phyloP scores from a whole-genome alignment of 345 rosid genomes.

The Eucalyptus paniculata region DNA sequence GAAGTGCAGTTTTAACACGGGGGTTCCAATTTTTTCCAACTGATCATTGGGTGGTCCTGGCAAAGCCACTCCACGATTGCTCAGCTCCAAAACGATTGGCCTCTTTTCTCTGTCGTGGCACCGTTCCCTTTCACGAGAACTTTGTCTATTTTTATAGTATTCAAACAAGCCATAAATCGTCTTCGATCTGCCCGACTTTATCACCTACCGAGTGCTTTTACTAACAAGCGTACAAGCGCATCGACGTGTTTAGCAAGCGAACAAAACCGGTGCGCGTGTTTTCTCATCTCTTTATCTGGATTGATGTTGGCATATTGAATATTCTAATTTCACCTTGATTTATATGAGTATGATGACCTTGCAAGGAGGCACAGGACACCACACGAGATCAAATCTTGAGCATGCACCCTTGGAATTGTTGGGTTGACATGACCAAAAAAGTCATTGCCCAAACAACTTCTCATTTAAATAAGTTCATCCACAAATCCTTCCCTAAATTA shows the following conservation, averaged over 20 bases:
- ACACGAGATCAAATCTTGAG: background rate
- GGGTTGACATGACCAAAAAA: background rate
- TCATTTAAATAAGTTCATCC: background rate
- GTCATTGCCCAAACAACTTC: background rate
- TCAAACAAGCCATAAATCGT: background rate
- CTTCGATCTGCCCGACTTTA: background rate
- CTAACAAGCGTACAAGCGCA: background rate
- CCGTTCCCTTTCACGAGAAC: background rate
- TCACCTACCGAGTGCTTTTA: background rate
- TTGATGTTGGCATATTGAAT: background rate
- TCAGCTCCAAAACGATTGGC: background rate
- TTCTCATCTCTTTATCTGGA: background rate
- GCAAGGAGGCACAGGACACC: background rate
- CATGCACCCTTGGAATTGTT: background rate
- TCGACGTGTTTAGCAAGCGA: background rate
- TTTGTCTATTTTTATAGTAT: background rate
- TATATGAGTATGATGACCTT: background rate
- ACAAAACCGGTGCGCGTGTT: background rate
- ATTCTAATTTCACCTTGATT: background rate
- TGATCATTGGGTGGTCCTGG: background rate
- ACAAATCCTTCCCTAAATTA: background rate
- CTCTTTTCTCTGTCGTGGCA: background rate
- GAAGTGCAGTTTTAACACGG: background rate
- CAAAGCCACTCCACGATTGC: background rate
- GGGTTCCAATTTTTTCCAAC: background rate